These are phyloP conservation scores for Suillus decipiens DNA, from an alignment of 768 basidiomycete species.

Conservation along the genomic window DNA sequence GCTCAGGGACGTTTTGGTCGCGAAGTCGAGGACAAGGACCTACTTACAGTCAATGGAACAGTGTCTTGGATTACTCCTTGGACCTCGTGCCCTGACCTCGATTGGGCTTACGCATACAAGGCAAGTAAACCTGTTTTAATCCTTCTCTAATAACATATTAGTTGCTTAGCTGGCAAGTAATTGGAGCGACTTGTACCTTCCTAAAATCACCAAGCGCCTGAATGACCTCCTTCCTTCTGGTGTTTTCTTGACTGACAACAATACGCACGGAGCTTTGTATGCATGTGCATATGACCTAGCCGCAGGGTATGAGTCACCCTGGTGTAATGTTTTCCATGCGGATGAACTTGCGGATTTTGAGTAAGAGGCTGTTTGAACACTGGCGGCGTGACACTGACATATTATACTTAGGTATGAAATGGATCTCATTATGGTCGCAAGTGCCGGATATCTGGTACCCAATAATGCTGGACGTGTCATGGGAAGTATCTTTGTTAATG, in stretches of 20 bases:
- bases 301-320: slow-evolving; percentile 37
- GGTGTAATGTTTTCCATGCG: slow-evolving; percentile 40
- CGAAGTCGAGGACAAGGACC: slow-evolving; percentile 25
- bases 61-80: slow-evolving; percentile 45
- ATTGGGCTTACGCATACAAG: slow-evolving; percentile 12
- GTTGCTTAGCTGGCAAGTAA: slow-evolving; percentile 20
- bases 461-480: slow-evolving; percentile 36
- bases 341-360: slow-evolving; percentile 38
- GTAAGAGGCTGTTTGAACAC: slow-evolving; percentile 24
- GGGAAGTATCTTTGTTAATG: slow-evolving; percentile 40
- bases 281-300: slow-evolving; percentile 45
- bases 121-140: neutral
- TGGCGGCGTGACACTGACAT: neutral
- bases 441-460: slow-evolving; percentile 37
- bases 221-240: slow-evolving; percentile 33
- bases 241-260: slow-evolving; percentile 34
- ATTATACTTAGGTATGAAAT: slow-evolving; percentile 37
- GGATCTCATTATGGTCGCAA: slow-evolving; percentile 39
- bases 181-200: slow-evolving; percentile 39
- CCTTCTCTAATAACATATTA: neutral
- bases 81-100: slow-evolving; percentile 33
- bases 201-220: slow-evolving; percentile 36
- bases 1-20: slow-evolving; percentile 41
- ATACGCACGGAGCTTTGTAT: slow-evolving; percentile 43
- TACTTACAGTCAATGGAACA: slow-evolving; percentile 32